Percentiles rank a stretch among this genome's conserved stretches.
These are phyloP conservation scores for Zanthoxylum bungeanum DNA, from an alignment of 345 rosid species.

Conservation along the genomic window DNA sequence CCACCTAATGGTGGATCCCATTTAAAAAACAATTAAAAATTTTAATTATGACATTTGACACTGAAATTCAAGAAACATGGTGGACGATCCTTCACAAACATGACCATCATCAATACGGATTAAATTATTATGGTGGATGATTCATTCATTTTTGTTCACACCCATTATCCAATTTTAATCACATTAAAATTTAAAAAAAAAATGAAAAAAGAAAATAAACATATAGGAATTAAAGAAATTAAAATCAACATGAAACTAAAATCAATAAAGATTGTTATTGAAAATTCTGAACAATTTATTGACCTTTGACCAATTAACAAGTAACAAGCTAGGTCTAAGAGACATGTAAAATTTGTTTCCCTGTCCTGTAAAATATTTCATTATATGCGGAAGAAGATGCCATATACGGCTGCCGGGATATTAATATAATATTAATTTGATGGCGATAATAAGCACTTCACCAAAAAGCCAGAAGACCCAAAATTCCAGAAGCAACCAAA, in stretches of 20 bases:
- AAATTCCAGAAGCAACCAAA: slow-evolving; percentile 29
- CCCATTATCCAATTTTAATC: not conserved
- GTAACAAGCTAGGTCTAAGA: not conserved
- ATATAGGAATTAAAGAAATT: not conserved
- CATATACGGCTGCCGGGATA: not conserved
- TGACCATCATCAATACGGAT: not conserved
- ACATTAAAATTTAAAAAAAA: not conserved
- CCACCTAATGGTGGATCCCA: slow-evolving; percentile 10
- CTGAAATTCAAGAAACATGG: not conserved
- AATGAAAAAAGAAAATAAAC: not conserved
- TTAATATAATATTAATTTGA: not conserved
- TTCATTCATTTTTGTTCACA: not conserved
- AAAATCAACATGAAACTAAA: not conserved
- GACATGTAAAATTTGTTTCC: not conserved
- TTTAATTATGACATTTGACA: not conserved
- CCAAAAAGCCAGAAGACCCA: slow-evolving; percentile 23
- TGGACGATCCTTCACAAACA: not conserved
- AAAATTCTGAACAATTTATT: slow-evolving; percentile 17
- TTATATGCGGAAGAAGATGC: not conserved
- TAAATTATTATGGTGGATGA: not conserved
- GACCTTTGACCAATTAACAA: not conserved
- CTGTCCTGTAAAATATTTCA: not conserved
- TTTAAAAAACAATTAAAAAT: not conserved
- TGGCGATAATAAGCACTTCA: not conserved
- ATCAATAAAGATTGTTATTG: not conserved